These are phyloP conservation scores for Leccinum pallidistipes DNA, from an alignment of 1,284 basidiomycete species.

Conservation along the genomic window DNA sequence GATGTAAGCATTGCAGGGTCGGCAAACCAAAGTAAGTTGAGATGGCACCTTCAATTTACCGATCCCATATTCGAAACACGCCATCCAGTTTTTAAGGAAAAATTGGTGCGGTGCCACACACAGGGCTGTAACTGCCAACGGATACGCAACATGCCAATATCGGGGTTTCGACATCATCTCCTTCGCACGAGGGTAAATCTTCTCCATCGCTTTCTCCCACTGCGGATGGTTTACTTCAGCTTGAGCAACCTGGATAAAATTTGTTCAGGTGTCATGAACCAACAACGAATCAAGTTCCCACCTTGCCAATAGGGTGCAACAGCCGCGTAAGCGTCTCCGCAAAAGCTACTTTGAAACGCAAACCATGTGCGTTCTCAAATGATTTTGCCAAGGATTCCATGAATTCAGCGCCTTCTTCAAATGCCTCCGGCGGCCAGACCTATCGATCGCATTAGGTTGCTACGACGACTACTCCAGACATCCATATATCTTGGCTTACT, in stretches of 20 bases:
- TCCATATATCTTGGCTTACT: constrained; percentile 40
- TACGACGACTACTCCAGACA: neutral
- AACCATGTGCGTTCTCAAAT: constrained; percentile 85
- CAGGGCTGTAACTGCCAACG: constrained; percentile 80
- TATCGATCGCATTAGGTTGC: constrained; percentile 30
- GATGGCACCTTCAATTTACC: constrained; percentile 74
- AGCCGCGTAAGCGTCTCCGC: constrained; percentile 81
- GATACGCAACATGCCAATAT: constrained; percentile 90
- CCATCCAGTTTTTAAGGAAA: constrained; percentile 81
- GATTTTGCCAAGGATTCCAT: constrained; percentile 80
- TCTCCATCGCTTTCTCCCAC: constrained; percentile 90
- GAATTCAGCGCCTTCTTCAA: constrained; percentile 94
- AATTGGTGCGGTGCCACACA: constrained; percentile 88
- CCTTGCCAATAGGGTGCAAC: constrained; percentile 89
- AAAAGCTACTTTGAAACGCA: constrained; percentile 82
- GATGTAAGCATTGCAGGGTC: neutral
- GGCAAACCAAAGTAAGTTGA: neutral
- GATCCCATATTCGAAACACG: constrained; percentile 69
- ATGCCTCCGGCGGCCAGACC: constrained; percentile 93
- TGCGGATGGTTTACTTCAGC: constrained; percentile 95
- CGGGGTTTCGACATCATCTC: constrained; percentile 90
- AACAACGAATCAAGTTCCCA: constrained; percentile 30
- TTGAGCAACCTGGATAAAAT: constrained; percentile 71
- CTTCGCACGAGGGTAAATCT: constrained; percentile 81
- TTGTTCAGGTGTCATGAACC: constrained; percentile 4